Conservation (phyloP, 495 filamentous ascomycete genomes). For the Ramalina peruviana region DNA sequence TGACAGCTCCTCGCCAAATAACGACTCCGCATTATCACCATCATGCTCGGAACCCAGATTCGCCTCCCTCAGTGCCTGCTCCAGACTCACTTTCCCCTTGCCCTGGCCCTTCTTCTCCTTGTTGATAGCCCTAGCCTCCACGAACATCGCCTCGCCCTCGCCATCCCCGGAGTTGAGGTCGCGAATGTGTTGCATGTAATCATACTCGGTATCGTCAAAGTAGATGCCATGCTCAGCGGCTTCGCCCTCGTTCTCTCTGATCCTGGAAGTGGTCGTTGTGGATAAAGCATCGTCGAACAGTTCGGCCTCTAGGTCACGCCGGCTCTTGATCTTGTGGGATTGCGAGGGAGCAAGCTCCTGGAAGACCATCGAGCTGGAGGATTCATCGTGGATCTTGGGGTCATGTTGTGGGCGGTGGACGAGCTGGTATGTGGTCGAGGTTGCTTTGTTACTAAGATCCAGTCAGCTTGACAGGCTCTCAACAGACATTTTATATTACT, state of each 20-base stretch:
- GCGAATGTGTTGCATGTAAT: slow-evolving; percentile 99
- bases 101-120: slow-evolving; percentile 48
- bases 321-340: slow-evolving; percentile 44
- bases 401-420: slow-evolving; percentile 96
- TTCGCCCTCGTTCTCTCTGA: slow-evolving; percentile 87
- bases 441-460: slow-evolving; percentile 71
- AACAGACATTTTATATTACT: too few relatives aligned
- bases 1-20: slow-evolving; percentile 55
- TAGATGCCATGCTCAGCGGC: slow-evolving; percentile 89
- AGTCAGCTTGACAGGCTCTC: too few relatives aligned
- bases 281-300: slow-evolving; percentile 43
- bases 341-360: slow-evolving; percentile 26
- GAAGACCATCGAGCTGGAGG: slow-evolving; percentile 19
- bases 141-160: slow-evolving; percentile 51
- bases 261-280: slow-evolving; percentile 12
- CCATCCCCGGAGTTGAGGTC: slow-evolving; percentile 54
- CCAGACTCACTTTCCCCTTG: slow-evolving; percentile 63
- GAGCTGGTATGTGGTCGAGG: slow-evolving; percentile 77
- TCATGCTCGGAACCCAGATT: slow-evolving; percentile 43
- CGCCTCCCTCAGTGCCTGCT: slow-evolving; percentile 62
- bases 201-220: slow-evolving; percentile 80
- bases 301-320: slow-evolving; percentile 63
- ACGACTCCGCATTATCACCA: slow-evolving; percentile 26
- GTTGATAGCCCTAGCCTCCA: slow-evolving; percentile 49
- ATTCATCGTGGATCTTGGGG: slow-evolving; percentile 77